Evolutionary conservation across 225 moss, liverwort and hornwort species (phyloP), one percentile per base, ranked within the genome.

Genomic region (Sphagnum contortum): DNA sequence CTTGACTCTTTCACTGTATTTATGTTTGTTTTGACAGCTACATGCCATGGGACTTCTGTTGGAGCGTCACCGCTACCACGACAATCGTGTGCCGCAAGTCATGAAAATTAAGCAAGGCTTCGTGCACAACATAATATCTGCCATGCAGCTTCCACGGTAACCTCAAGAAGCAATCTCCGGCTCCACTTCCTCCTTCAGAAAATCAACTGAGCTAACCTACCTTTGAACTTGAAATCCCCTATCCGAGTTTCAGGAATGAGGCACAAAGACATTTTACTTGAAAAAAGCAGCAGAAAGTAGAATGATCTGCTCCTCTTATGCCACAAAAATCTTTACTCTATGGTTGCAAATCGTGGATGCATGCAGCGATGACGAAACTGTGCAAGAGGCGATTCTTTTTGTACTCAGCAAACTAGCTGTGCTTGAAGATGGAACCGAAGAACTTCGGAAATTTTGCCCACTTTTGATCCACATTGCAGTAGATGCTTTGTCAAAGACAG

Each of bases 1-100:
- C 66, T 54, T 49, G 47, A 11, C 50, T 48, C 54, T 29, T 46
- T 56, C 12, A 1, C 29, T 5, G 49, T 45, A 50, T 2, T 46
- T 7, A 7, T 47, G 14, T 29, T 56, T 45, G 10, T 5, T 52
- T 29, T 51, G 57, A 69, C 79, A 94, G 94, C 73, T 91, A 51
- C 94, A 78, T 79, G 74, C 78, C 62, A 78, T 90, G 65, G 79
- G 84, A 66, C 81, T 85, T 67, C 74, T 94, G 46, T 73, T 94
- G 74, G 94, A 91, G 72, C 71, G 76, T 62, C 90, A 90, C 65
- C 77, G 88, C 70, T 55, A 72, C 56, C 71, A 81, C 55, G 70
- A 78, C 44, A 65, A 69, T 65, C 54, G 67, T 49, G 71, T 86
- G 45, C 87, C 94, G 12, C 68, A 73, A 64, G 80, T 84, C 50